Base-by-base conservation (phyloP, 495 filamentous ascomycete species). In the Aspergillus asperescens region DNA sequence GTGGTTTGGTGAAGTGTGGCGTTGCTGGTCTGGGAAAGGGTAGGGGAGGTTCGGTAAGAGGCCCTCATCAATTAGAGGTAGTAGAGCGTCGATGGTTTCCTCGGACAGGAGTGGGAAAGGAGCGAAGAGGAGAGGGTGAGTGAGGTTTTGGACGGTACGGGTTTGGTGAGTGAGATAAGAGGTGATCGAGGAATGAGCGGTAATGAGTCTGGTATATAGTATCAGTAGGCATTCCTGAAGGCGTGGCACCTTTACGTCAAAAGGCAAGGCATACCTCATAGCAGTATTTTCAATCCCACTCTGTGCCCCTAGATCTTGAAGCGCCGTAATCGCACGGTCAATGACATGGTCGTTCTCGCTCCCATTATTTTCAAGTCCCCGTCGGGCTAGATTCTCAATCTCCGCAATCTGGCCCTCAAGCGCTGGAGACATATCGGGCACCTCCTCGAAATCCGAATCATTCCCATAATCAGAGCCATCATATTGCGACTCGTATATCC, bases 111-210 rank as follows among this genome's bases (percentile, higher is more conserved):
- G 64, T 31, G 70, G 62, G 54, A 76, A 76, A 27, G 72, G 58
- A 43, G 72, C 76, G 57, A 80, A 75, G 45, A 78, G 63, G 51
- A 86, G 73, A 10, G 87, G 81, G 62, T 88, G 87, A 35, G 84
- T 80, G 35, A 96, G 83, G 44, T 83, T 87, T 68, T 91, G 87
- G 5, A 96, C 77, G 16, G 83, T 80, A 43, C 87, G 84, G 25
- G 88, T 87, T 75, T 95, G 89, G 70, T 93, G 84, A n/a, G 78
- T 77, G 29, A 95, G 77, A 64, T 95, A 88, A 27, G 86, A 85
- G 46, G 88, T 83, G 28, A 96, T 77, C 15, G 90, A 89, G 34
- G 85, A 82, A 68, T 96, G 88, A 29, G 90, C 88, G 22, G 90
- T 94, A 60, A 90, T 89, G 51, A 96, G 77, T 62, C 90, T 94